Evolutionary conservation across 2,329 filamentous ascomycete genomes (phyloP).

Genomic region (Chrysosphaeria jannelii): DNA sequence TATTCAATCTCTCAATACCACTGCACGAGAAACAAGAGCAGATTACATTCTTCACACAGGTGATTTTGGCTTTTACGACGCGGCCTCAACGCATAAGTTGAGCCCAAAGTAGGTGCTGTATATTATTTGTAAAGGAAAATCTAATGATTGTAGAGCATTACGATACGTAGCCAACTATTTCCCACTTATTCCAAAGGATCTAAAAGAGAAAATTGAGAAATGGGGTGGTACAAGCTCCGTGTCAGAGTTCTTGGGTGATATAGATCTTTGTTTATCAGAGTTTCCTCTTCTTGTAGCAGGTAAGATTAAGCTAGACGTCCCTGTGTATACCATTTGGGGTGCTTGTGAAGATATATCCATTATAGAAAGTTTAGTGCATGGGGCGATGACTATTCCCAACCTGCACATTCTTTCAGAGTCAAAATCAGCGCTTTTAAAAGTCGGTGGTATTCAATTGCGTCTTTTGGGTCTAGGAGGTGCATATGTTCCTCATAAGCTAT

Average conservation of each 20-base stretch:
- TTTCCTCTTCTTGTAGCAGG: slow-evolving; percentile 68
- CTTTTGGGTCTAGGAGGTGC: slow-evolving; percentile 80
- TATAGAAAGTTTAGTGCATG: slow-evolving; percentile 85
- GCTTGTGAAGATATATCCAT: slow-evolving; percentile 96
- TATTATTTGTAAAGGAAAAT: no score
- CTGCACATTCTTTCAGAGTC: slow-evolving; percentile 97
- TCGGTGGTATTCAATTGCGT: slow-evolving; percentile 86
- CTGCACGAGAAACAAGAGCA: slow-evolving; percentile 77
- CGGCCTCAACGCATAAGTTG: slow-evolving; percentile 81
- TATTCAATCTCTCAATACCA: slow-evolving; percentile 77
- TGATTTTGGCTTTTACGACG: slow-evolving; percentile 97
- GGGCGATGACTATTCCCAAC: slow-evolving; percentile 93
- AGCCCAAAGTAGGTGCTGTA: slow-evolving; percentile 78
- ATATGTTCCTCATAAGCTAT: slow-evolving; percentile 98
- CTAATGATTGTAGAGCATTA: no score
- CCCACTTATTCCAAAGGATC: no score
- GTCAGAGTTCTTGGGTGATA: slow-evolving; percentile 56
- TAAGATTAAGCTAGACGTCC: slow-evolving; percentile 72
- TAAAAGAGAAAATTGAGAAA: slow-evolving; percentile 92
- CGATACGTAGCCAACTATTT: slow-evolving; percentile 1
- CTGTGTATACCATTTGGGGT: slow-evolving; percentile 96
- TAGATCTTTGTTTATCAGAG: slow-evolving; percentile 74
- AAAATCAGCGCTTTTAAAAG: slow-evolving; percentile 75
- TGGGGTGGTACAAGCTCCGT: slow-evolving; percentile 90
- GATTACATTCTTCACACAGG: slow-evolving; percentile 97